Evolutionary conservation across 257 asterid species (phyloP).

Genomic region (Jacaranda mimosifolia): DNA sequence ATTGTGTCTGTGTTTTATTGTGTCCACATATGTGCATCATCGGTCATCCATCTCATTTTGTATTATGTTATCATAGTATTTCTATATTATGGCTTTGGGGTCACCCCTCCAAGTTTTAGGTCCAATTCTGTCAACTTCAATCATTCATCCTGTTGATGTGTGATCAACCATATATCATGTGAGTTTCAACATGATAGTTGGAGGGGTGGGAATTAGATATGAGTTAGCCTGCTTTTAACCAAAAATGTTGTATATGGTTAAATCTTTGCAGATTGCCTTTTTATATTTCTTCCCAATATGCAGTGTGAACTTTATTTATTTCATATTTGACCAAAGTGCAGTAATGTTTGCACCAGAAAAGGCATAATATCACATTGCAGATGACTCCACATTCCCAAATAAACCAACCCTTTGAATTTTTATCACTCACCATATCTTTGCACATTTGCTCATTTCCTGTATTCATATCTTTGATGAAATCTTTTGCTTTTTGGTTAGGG

Average conservation of each 20-base stretch:
- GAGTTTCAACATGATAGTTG: background rate
- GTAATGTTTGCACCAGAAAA: slow-evolving; percentile 22
- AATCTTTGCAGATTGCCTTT: slow-evolving; percentile 1
- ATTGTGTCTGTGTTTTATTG: too few species aligned
- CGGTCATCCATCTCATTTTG: too few species aligned
- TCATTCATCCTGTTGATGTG: background rate
- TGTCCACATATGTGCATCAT: too few species aligned
- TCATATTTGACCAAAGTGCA: slow-evolving; percentile 16
- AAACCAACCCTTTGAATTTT: slow-evolving; percentile 15
- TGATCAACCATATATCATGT: background rate
- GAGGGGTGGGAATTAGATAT: background rate
- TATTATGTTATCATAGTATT: too few species aligned
- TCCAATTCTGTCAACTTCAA: background rate
- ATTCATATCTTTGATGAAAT: slow-evolving; percentile 26
- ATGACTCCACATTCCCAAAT: background rate
- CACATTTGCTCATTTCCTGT: slow-evolving; percentile 24
- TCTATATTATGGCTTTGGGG: too few species aligned
- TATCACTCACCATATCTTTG: slow-evolving; percentile 19
- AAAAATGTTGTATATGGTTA: background rate
- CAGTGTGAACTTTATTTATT: slow-evolving; percentile 8
- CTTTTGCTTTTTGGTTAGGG: slow-evolving; percentile 26
- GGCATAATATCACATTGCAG: background rate
- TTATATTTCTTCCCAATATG: background rate
- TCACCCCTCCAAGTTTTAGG: background rate
- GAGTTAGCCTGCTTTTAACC: slow-evolving; percentile 12